Evolutionary conservation across 257 asterid species (phyloP).

Genomic region (Penstemon eatonii): DNA sequence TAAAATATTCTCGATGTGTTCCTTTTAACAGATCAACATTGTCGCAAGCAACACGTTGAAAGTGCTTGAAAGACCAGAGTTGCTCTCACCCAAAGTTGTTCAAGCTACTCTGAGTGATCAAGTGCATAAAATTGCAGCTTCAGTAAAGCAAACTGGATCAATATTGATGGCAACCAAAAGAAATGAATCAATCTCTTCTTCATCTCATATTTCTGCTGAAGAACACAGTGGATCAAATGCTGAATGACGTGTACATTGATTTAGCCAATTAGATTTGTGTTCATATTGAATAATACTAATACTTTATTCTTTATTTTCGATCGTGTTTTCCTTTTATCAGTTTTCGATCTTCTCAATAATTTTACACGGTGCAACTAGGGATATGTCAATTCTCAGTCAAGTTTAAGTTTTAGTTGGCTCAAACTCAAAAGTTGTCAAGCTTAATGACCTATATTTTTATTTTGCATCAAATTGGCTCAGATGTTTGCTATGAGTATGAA

Average conservation of each 20-base stretch:
- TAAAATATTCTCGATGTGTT: neutral
- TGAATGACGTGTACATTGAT: neutral
- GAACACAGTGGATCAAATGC: constrained; percentile 18
- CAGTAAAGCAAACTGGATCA: constrained; percentile 38
- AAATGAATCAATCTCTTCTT: constrained; percentile 25
- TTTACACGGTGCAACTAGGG: too few species aligned
- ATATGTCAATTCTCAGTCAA: too few species aligned
- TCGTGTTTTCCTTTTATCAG: too few species aligned
- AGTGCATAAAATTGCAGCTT: constrained; percentile 39
- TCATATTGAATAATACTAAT: too few species aligned
- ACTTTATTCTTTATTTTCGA: too few species aligned
- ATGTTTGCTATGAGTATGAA: too few species aligned
- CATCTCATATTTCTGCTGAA: constrained; percentile 20
- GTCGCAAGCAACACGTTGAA: constrained; percentile 45
- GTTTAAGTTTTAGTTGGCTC: too few species aligned
- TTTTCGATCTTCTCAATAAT: too few species aligned
- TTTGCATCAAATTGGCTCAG: too few species aligned
- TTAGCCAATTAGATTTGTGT: too few species aligned
- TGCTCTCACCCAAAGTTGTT: constrained; percentile 46
- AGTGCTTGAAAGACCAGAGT: constrained; percentile 47
- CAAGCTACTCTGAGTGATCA: constrained; percentile 39
- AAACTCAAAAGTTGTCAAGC: too few species aligned
- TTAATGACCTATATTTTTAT: too few species aligned
- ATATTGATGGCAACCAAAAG: constrained; percentile 33
- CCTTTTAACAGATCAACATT: constrained; percentile 33